phyloP scores from a whole-genome alignment of 768 basidiomycete species.

The Leccinellum rugosiceps region DNA sequence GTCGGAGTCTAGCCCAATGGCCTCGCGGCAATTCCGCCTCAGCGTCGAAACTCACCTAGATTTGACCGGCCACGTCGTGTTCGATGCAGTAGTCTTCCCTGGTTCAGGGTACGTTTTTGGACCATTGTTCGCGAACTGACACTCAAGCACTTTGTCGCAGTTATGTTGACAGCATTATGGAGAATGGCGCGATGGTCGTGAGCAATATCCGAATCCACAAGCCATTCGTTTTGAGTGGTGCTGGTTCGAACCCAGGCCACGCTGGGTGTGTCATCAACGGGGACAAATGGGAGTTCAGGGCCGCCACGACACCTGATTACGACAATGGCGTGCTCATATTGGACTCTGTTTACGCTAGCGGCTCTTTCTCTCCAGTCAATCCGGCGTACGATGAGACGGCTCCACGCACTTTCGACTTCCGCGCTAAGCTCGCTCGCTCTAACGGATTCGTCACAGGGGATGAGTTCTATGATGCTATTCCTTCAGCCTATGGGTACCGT shows the following conservation, averaged over 20 bases:
- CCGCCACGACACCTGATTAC: conserved; percentile 22
- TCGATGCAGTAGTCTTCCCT: conserved; percentile 44
- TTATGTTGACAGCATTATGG: conserved; percentile 30
- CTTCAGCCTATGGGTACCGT: conserved; percentile 20
- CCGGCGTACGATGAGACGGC: conserved; percentile 22
- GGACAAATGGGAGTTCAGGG: conserved; percentile 30
- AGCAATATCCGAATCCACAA: conserved; percentile 29
- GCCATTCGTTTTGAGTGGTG: conserved; percentile 23
- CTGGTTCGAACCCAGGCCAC: conserved; percentile 17
- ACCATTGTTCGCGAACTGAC: not conserved
- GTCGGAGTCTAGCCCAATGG: conserved; percentile 33
- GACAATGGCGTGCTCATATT: conserved; percentile 23
- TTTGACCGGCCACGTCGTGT: conserved; percentile 43
- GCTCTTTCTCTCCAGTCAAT: conserved; percentile 26
- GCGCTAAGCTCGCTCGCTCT: conserved; percentile 18
- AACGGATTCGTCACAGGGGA: conserved; percentile 15
- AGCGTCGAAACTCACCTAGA: conserved; percentile 33
- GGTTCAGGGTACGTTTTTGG: conserved; percentile 39
- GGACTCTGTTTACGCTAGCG: conserved; percentile 31
- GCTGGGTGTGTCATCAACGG: conserved; percentile 26
- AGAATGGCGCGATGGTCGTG: conserved; percentile 32
- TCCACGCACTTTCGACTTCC: conserved; percentile 24
- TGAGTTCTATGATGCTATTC: conserved; percentile 18
- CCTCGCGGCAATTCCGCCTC: conserved; percentile 34
- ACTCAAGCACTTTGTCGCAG: conserved; percentile 5